phyloP scores from a whole-genome alignment of 2,329 filamentous ascomycete species.

The Colletotrichum siamense region DNA sequence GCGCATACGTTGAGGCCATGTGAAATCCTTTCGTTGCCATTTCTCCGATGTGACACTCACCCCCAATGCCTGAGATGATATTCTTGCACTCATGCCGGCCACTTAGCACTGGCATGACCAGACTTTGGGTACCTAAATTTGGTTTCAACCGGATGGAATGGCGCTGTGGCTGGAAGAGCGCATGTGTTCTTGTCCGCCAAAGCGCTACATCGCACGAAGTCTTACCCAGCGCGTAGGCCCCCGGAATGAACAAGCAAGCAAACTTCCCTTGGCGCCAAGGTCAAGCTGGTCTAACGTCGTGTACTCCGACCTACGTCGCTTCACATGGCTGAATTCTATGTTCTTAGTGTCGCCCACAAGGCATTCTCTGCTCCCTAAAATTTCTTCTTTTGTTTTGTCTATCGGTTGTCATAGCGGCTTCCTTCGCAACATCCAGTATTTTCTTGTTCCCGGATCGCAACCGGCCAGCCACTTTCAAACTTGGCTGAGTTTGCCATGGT shows the following conservation, averaged over 20 bases:
- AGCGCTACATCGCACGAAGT: neutral
- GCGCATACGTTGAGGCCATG: neutral
- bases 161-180: neutral
- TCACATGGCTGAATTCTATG: neutral
- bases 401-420: neutral
- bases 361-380: neutral
- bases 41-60: neutral
- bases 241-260: neutral
- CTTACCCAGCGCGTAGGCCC: neutral
- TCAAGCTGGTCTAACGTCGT: neutral
- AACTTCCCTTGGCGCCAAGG: neutral
- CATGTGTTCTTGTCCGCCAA: neutral
- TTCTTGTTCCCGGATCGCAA: neutral
- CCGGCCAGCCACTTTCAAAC: neutral
- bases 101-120: neutral
- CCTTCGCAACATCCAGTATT: neutral
- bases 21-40: neutral
- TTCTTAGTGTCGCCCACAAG: neutral
- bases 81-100: neutral
- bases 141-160: neutral
- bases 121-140: neutral
- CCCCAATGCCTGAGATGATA: neutral
- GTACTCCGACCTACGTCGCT: neutral
- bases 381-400: neutral
- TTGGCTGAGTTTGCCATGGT: neutral